A percentile compares a stretch with the other conserved stretches of the same genome.
Conservation (phyloP, 192 early-diverging fungal species). For the Spizellomyces punctatus region DNA sequence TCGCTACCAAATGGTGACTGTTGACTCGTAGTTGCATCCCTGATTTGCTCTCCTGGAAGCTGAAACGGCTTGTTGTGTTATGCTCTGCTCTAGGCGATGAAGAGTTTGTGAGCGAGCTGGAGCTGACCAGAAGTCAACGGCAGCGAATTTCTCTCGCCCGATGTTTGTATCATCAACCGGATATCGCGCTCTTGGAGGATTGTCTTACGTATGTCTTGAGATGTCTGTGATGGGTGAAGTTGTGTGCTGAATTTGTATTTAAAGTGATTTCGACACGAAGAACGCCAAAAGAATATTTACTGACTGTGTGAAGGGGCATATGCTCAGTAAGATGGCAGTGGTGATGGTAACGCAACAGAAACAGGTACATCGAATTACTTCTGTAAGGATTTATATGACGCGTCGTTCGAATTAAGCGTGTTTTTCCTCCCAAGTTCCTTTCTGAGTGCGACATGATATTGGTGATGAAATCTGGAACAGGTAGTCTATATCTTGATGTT, state of each 20-base stretch:
- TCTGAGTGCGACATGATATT: conserved; percentile 61
- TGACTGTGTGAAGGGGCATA: conserved; percentile 42
- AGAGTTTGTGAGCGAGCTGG: conserved; percentile 41
- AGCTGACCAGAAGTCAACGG: conserved; percentile 43
- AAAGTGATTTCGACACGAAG: conserved; percentile 45
- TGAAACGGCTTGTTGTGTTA: too few relatives aligned
- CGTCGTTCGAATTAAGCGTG: too few relatives aligned
- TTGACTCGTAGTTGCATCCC: conserved; percentile 24
- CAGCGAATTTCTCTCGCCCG: conserved; percentile 49
- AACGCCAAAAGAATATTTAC: conserved; percentile 48
- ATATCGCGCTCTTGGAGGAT: conserved; percentile 76
- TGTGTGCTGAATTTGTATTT: conserved; percentile 10
- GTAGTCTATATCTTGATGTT: too few relatives aligned
- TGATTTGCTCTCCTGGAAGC: conserved; percentile 3
- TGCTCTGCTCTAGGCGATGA: conserved; percentile 7
- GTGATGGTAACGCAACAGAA: conserved; percentile 73
- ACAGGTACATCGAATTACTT: conserved; percentile 23
- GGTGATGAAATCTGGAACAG: conserved; percentile 64
- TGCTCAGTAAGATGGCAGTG: conserved; percentile 57
- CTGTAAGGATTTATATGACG: background rate
- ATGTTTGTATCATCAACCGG: conserved; percentile 66
- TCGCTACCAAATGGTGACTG: conserved; percentile 54
- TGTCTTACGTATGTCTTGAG: conserved; percentile 33
- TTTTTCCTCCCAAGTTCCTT: conserved; percentile 9
- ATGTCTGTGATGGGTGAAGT: background rate